These are phyloP conservation scores for Rhododendron kiyosumense DNA, from an alignment of 148 eudicot genomes.

Conservation along the genomic window DNA sequence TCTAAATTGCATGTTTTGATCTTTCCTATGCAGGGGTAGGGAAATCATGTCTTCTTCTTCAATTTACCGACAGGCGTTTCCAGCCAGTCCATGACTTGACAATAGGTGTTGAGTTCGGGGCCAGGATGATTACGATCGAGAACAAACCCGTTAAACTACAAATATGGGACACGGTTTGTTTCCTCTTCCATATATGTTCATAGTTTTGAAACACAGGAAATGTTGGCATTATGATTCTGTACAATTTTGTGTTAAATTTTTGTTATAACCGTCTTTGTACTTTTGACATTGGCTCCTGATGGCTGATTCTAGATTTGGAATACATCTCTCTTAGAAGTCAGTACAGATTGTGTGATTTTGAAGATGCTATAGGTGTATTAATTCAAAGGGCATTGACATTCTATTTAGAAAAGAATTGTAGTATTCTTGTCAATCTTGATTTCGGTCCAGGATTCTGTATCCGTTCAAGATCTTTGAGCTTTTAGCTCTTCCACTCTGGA, in stretches of 20 bases:
- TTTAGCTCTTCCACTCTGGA: background rate
- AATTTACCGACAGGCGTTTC: constrained; percentile 53
- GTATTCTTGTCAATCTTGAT: background rate
- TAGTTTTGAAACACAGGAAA: background rate
- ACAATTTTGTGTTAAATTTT: background rate
- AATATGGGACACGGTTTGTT: constrained; percentile 58
- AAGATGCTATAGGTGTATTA: background rate
- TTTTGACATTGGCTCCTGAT: background rate
- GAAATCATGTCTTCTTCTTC: constrained; percentile 54
- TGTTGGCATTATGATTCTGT: background rate
- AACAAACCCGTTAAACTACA: constrained; percentile 52
- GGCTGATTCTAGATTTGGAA: background rate
- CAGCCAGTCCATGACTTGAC: constrained; percentile 60
- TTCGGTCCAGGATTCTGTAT: background rate
- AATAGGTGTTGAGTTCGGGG: constrained; percentile 58
- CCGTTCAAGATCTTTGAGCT: background rate
- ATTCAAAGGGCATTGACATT: background rate
- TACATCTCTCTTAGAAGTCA: background rate
- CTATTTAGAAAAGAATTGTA: background rate
- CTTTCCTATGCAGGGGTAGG: constrained; percentile 39
- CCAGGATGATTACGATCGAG: constrained; percentile 49
- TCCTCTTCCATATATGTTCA: background rate
- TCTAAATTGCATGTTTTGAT: background rate
- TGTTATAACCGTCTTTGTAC: no score
- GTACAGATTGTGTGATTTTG: background rate